Evolutionary conservation across 1,139 yeast genomes (phyloP), one percentile per base, ranked within the genome.

Genomic region (Suhomyces coccinellae): DNA sequence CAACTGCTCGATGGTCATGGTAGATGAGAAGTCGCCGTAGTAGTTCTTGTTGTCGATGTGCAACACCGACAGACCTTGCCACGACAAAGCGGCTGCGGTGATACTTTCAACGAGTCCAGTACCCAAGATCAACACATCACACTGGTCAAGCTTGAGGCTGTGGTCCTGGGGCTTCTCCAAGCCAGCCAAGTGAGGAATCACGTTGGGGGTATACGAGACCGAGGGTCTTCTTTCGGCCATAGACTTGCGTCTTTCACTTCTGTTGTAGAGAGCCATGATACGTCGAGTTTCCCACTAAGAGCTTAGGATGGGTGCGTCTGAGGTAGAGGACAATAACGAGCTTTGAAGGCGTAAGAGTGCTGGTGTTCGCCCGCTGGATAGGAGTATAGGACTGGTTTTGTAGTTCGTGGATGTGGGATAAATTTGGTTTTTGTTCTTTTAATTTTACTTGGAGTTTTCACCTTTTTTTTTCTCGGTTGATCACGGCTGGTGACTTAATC

Each of bases 11-110:
- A 89, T 81, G 20, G 96, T 86, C 48, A 93, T 69, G 12, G 97
- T 87, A 5, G 97, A 91, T 36, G 84, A 78, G 41, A 85, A 77
- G 61, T 90, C 98, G 11, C 99, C 99, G 59, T 93, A 93, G 63
- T 87, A 85, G 32, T 80, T 76, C 57, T 88, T 85, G 45, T 82
- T 73, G 63, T 93, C 99, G 38, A 93, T 81, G 63, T 93, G 99
- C 44, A 93, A 73, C 14, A 93, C 97, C 52, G 78, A 83, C 14
- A 93, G 84, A 12, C 98, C 98, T 58, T 89, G 97, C 98, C 99
- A 93, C 13, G 97, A 86, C 45, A 93, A 73, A 0, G 98, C 93
- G 4, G 98, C 96, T 0, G 98, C 97, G 45, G 91, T 69, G 12
- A 95, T 83, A 55, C 90, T 81, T 65, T 95, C 97, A 4, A 83